Evolutionary conservation across 768 basidiomycete species (phyloP), one percentile per base, ranked within the genome.

Genomic region (Tulasnella calospora): DNA sequence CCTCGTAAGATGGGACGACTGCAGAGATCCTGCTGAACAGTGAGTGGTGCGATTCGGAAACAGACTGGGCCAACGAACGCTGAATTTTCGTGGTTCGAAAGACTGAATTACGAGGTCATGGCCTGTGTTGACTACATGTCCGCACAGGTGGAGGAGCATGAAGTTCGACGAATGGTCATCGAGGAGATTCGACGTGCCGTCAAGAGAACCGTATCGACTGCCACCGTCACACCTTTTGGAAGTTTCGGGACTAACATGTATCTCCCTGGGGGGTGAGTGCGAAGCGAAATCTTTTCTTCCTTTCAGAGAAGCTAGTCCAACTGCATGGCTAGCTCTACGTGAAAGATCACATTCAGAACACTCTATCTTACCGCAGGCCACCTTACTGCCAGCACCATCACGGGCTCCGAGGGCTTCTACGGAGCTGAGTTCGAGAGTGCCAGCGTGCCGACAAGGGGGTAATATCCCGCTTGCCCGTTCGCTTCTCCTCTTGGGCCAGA

Each of bases 221-320:
- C 95, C 12, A 85, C 87, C 44, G 91, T 98, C 3, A 85, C 89
- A 78, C 93, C 96, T 0, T 99, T 99, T 83, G 98, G 98, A 30
- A 95, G 93, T 82, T 97, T 91, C 83, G 91, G 93, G 83, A 99
- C 97, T 8, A 94, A 95, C 82, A 86, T 99, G 19, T 99, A 99
- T 83, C 88, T 99, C 30, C 97, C 98, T 4, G 86, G 89, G 74
- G 96, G 96, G 96, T 98, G 84, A 82, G 92, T 85, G 40, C 23
- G 71, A 46, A 30, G 38, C 1, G 12, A 55, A 19, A 70, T 73
- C 44, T 27, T 13, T 71, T 27, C 51, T 79, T 80, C 40, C 71
- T 41, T 30, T n/a, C 23, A 51, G 44, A 77, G 71, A 61, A 6
- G 61, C 61, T 17, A 35, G 30, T 67, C 61, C n/a, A 35, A 6